A percentile compares a stretch with the other conserved stretches of the same genome.
phyloP scores from a whole-genome alignment of 768 basidiomycete genomes.

The Porphyrellus cyaneotinctus region DNA sequence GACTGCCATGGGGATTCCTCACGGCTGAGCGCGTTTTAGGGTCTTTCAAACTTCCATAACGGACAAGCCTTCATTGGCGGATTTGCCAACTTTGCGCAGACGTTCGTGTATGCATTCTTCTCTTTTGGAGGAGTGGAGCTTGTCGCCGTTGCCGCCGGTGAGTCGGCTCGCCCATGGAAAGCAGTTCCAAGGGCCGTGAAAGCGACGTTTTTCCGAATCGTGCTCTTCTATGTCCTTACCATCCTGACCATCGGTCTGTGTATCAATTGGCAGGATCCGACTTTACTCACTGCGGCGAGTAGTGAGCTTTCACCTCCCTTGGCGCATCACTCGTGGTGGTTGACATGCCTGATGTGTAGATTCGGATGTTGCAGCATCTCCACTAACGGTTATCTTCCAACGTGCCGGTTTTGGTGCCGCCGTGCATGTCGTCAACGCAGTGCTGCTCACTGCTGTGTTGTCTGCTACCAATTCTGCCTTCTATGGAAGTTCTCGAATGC shows the following conservation, averaged over 20 bases:
- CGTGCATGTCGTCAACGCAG: conserved; percentile 61
- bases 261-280: conserved; percentile 57
- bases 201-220: conserved; percentile 62
- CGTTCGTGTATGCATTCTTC: conserved; percentile 68
- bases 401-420: conserved; percentile 60
- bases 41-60: conserved; percentile 46
- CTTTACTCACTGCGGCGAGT: conserved; percentile 44
- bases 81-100: conserved; percentile 49
- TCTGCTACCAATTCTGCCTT: conserved; percentile 65
- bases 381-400: conserved; percentile 60
- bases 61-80: conserved; percentile 53
- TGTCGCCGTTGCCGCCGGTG: conserved; percentile 69
- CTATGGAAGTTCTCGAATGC: conserved; percentile 60
- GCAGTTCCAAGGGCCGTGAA: conserved; percentile 62
- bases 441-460: conserved; percentile 61
- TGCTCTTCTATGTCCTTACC: conserved; percentile 61
- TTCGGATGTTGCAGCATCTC: conserved; percentile 52
- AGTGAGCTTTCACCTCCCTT: conserved; percentile 23
- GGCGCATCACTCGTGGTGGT: not conserved
- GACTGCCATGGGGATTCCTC: not conserved
- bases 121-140: conserved; percentile 68
- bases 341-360: conserved; percentile 25
- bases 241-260: conserved; percentile 64
- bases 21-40: conserved; percentile 32
- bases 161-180: conserved; percentile 59